These are phyloP conservation scores for Alternaria triticimaculans DNA, from an alignment of 2,329 filamentous ascomycete species.

Conservation along the genomic window DNA sequence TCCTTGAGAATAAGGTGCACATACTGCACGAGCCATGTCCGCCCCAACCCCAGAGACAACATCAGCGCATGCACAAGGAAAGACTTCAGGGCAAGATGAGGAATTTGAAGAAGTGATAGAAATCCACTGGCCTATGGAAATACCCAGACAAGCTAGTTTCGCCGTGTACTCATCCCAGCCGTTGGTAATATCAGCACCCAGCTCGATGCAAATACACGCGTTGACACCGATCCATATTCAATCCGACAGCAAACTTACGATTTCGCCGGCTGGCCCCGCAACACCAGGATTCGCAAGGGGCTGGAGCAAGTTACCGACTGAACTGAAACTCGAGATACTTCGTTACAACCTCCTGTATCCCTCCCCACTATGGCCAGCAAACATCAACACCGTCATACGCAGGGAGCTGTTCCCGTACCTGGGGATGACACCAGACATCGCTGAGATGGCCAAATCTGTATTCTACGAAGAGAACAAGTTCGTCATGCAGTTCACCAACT, in stretches of 20 bases:
- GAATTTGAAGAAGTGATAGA: background rate
- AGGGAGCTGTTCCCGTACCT: background rate
- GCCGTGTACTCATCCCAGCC: background rate
- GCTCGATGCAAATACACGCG: background rate
- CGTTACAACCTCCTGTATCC: background rate
- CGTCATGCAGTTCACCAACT: background rate
- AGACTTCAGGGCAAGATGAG: background rate
- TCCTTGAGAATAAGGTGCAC: background rate
- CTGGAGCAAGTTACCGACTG: background rate
- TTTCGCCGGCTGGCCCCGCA: background rate
- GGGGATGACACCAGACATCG: background rate
- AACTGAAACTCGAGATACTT: constrained; percentile 2
- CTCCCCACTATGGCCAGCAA: background rate
- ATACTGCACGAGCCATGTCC: background rate
- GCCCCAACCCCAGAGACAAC: background rate
- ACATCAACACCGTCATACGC: background rate
- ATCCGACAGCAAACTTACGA: background rate
- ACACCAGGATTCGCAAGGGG: background rate
- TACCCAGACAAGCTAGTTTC: background rate
- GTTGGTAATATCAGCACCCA: background rate
- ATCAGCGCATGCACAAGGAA: background rate
- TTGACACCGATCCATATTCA: background rate
- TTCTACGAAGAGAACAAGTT: background rate
- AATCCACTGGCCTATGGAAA: background rate
- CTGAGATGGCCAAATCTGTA: background rate